Conservation (phyloP, 2,329 filamentous ascomycete genomes). For the Colletotrichum sp. region DNA sequence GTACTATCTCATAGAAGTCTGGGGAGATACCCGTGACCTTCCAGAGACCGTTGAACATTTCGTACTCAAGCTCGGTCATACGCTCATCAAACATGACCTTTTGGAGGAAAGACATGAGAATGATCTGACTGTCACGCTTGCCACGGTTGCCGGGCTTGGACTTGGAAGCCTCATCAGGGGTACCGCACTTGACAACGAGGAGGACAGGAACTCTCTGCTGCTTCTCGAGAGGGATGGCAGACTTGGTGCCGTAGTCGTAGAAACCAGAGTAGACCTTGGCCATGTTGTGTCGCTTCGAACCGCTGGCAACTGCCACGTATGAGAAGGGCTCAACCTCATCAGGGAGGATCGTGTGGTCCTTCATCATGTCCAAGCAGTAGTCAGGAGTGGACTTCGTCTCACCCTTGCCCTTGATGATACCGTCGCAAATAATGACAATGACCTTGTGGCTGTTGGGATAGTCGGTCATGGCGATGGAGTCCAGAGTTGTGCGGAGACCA, state of each 20-base stretch:
- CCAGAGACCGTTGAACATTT: slow-evolving; percentile 99
- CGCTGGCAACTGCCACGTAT: slow-evolving; percentile 94
- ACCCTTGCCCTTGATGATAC: slow-evolving; percentile 95
- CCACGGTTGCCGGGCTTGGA: slow-evolving; percentile 95
- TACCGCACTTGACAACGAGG: slow-evolving; percentile 93
- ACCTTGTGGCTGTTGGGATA: slow-evolving; percentile 99
- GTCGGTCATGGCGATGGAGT: slow-evolving; percentile 96
- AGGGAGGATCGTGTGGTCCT: slow-evolving; percentile 79
- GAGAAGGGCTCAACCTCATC: slow-evolving; percentile 90
- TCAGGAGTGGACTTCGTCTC: slow-evolving; percentile 89
- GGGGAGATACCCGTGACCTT: slow-evolving; percentile 98
- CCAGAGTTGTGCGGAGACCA: slow-evolving; percentile 89
- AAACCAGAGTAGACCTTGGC: slow-evolving; percentile 98
- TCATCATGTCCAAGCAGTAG: slow-evolving; percentile 91
- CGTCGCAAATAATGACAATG: slow-evolving; percentile 95
- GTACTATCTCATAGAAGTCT: slow-evolving; percentile 95
- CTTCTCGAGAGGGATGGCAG: slow-evolving; percentile 79
- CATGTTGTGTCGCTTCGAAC: slow-evolving; percentile 99
- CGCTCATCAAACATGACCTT: slow-evolving; percentile 99
- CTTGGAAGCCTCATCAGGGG: slow-evolving; percentile 80
- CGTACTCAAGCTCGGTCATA: slow-evolving; percentile 98
- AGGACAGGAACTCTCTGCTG: slow-evolving; percentile 99
- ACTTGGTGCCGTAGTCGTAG: slow-evolving; percentile 91
- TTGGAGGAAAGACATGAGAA: slow-evolving; percentile 98
- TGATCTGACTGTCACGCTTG: slow-evolving; percentile 98